A percentile compares a stretch with the other conserved stretches of the same genome.
phyloP scores from a whole-genome alignment of 1,284 basidiomycete genomes.

The Microstroma glucosiphilum region DNA sequence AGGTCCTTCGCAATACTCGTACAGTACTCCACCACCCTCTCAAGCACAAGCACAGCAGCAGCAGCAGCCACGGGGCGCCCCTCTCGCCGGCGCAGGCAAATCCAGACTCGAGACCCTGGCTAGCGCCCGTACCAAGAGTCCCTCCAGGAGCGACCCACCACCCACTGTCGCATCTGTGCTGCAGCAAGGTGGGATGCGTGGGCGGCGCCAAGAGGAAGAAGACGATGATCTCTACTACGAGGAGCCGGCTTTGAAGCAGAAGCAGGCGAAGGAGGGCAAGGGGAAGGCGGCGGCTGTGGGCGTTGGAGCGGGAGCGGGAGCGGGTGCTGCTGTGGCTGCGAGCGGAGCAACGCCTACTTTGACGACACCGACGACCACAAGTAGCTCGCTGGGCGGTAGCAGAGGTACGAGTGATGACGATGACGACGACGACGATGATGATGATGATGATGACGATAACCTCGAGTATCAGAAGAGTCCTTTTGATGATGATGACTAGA shows the following conservation, averaged over 20 bases:
- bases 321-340: too few relatives aligned
- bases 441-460: not conserved
- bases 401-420: not conserved
- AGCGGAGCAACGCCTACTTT: too few relatives aligned
- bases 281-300: not conserved
- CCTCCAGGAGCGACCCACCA: not conserved
- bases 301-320: not conserved
- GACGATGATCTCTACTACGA: not conserved
- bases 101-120: too few relatives aligned
- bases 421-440: not conserved
- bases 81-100: too few relatives aligned
- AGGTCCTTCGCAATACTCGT: too few relatives aligned
- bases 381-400: not conserved
- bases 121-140: not conserved
- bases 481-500: conserved; percentile 2
- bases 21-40: too few relatives aligned
- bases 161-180: not conserved
- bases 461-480: conserved; percentile 8
- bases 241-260: not conserved
- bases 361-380: too few relatives aligned
- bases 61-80: too few relatives aligned
- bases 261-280: not conserved
- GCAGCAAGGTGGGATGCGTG: not conserved
- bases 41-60: too few relatives aligned
- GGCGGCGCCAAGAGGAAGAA: not conserved